These are phyloP conservation scores for Irpex rosettiformis DNA, from an alignment of 1,284 basidiomycete genomes.

Conservation along the genomic window DNA sequence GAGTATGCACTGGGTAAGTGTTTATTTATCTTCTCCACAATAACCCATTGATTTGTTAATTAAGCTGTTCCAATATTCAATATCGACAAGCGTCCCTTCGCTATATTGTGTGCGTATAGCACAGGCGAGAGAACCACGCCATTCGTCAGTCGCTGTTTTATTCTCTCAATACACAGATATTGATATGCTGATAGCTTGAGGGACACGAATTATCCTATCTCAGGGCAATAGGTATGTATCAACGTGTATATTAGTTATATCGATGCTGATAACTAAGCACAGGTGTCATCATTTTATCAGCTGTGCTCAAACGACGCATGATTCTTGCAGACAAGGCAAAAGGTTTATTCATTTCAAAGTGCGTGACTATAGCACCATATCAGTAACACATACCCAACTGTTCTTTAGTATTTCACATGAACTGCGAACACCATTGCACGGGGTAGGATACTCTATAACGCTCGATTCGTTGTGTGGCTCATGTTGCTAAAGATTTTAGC, in stretches of 20 bases:
- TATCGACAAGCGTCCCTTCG: conserved; percentile 91
- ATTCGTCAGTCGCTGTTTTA: conserved; percentile 50
- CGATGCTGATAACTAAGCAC: neutral
- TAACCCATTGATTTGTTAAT: neutral
- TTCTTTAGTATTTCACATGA: conserved; percentile 86
- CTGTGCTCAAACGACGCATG: conserved; percentile 91
- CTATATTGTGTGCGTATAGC: conserved; percentile 88
- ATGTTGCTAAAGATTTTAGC: conserved; percentile 65
- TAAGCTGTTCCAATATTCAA: conserved; percentile 90
- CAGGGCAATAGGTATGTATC: conserved; percentile 68
- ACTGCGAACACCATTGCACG: conserved; percentile 85
- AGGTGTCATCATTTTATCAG: conserved; percentile 93
- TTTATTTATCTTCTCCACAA: neutral
- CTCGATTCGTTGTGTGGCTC: conserved; percentile 4
- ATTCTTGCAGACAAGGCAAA: conserved; percentile 93
- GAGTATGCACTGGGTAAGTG: conserved; percentile 81
- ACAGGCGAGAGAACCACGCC: conserved; percentile 76
- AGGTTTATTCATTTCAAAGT: conserved; percentile 89
- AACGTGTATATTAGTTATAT: neutral
- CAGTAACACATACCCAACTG: conserved; percentile 18
- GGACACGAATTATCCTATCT: conserved; percentile 92
- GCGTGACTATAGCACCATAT: conserved; percentile 23
- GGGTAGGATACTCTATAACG: conserved; percentile 40
- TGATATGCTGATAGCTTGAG: conserved; percentile 55
- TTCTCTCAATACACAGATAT: conserved; percentile 6